Conservation (phyloP, 1,139 yeast genomes). For the Geotrichum candidum region DNA sequence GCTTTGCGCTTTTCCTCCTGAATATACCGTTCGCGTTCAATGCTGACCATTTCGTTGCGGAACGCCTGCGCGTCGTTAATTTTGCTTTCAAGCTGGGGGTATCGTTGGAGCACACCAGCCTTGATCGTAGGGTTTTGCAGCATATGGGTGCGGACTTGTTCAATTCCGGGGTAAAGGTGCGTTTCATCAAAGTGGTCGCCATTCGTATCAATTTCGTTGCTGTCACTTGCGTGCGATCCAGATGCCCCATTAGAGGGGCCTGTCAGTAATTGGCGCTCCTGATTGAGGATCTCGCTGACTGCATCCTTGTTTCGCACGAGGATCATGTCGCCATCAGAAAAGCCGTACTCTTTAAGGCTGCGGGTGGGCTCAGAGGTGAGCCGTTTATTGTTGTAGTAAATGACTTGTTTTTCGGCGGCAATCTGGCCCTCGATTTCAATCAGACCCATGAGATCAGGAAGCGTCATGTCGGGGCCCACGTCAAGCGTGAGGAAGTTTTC, state of each 20-base stretch:
- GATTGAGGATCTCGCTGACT: conserved; percentile 6
- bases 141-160: conserved; percentile 34
- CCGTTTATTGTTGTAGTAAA: conserved; percentile 43
- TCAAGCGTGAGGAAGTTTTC: conserved; percentile 43
- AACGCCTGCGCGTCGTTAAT: conserved; percentile 52
- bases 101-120: conserved; percentile 31
- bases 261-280: neutral
- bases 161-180: conserved; percentile 29
- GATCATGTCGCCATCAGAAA: conserved; percentile 56
- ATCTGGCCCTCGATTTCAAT: conserved; percentile 68
- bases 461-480: conserved; percentile 55
- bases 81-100: conserved; percentile 37
- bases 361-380: conserved; percentile 34
- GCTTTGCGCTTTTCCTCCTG: conserved; percentile 37
- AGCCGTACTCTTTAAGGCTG: conserved; percentile 44
- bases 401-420: conserved; percentile 42
- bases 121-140: conserved; percentile 33
- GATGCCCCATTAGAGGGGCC: conserved; percentile 19
- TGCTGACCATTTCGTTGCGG: conserved; percentile 41
- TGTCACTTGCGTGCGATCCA: neutral
- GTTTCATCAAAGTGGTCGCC: conserved; percentile 10
- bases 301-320: conserved; percentile 30
- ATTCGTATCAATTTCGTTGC: conserved; percentile 2
- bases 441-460: conserved; percentile 69
- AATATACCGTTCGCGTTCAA: conserved; percentile 32